Base-by-base conservation (phyloP, 805 yeast genomes). In the Candida andamanensis region DNA sequence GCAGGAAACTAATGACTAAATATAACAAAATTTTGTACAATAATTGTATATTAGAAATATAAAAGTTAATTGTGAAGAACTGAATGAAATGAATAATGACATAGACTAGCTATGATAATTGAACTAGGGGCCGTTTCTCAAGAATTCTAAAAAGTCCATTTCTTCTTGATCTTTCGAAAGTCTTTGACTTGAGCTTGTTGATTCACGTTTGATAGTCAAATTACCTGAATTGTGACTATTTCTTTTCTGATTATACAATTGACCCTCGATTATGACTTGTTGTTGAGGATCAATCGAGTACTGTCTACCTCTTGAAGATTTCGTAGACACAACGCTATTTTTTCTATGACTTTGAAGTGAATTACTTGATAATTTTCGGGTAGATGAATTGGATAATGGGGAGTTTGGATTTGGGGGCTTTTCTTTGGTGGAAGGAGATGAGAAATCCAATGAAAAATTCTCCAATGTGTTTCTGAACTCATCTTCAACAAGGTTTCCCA, bases 111-210 rank as follows among this genome's bases (percentile, higher is more conserved):
- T 19, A 8, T 19, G 11, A 11, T 19, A 8, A 8, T 8, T 19
- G 22, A 19, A 15, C 26, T 28, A 28, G 16, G 33, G 70, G 2
- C 73, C 75, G 20, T 50, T 54, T 22, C 57, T 59, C 37, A 72
- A 55, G 39, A 72, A 68, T 37, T 69, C 76, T 43, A 70, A 31
- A 30, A 72, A 55, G 42, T 70, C 76, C 50, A 71, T 54, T 33
- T 63, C 72, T 14, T 51, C 50, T 11, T 49, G 47, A 45, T 15
- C 25, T 29, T 5, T 32, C 32, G 11, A 28, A 26, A 15, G 30
- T 28, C 4, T 29, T 29, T 4, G 16, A 10, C 11, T 24, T 24
- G 12, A 10, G 8, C 9, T 30, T 27, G 8, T 41, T 42, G 6
- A 41, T 22, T 13, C 39, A 37, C 4, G 32, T 16, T 33, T 33